Percentiles rank a stretch among this genome's conserved stretches.
Evolutionary conservation across 164 flowering plant genomes (phyloP).

Genomic region (Platanus orientalis): DNA sequence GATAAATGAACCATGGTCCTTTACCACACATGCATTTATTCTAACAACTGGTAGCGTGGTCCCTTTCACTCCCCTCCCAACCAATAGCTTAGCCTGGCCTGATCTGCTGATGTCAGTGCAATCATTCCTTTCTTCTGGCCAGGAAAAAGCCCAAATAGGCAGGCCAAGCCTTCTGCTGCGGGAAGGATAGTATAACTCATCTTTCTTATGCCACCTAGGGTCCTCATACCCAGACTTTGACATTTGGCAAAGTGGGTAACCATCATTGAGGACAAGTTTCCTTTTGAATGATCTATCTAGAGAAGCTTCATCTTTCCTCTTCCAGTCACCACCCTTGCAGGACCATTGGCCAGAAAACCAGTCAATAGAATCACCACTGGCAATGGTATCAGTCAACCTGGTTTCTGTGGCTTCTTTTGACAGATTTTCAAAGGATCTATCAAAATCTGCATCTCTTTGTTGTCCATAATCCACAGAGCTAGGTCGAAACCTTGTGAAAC

Average conservation of each 20-base stretch:
- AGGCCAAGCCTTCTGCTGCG: constrained; percentile 71
- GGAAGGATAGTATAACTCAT: constrained; percentile 74
- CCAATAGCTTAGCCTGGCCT: constrained; percentile 38
- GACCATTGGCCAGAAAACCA: constrained; percentile 78
- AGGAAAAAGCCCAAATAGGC: constrained; percentile 82
- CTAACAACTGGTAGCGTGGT: constrained; percentile 72
- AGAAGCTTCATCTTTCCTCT: constrained; percentile 66
- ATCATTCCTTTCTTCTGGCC: constrained; percentile 67
- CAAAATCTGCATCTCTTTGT: constrained; percentile 28
- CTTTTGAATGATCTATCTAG: constrained; percentile 55
- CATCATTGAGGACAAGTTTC: constrained; percentile 82
- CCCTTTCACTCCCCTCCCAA: constrained; percentile 61
- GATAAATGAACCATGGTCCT: constrained; percentile 66
- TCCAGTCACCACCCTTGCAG: constrained; percentile 98
- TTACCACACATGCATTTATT: constrained; percentile 91
- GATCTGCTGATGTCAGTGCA: constrained; percentile 28
- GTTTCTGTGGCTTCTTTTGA: constrained; percentile 38
- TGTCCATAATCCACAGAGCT: constrained; percentile 25
- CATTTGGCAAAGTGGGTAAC: constrained; percentile 88
- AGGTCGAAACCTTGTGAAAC: constrained; percentile 25
- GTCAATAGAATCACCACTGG: constrained; percentile 36
- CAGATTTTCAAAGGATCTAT: constrained; percentile 26
- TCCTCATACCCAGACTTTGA: constrained; percentile 80
- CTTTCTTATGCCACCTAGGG: constrained; percentile 76
- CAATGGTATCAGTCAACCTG: constrained; percentile 23